phyloP scores from a whole-genome alignment of 2,329 filamentous ascomycete genomes.

The Cercospora beticola region DNA sequence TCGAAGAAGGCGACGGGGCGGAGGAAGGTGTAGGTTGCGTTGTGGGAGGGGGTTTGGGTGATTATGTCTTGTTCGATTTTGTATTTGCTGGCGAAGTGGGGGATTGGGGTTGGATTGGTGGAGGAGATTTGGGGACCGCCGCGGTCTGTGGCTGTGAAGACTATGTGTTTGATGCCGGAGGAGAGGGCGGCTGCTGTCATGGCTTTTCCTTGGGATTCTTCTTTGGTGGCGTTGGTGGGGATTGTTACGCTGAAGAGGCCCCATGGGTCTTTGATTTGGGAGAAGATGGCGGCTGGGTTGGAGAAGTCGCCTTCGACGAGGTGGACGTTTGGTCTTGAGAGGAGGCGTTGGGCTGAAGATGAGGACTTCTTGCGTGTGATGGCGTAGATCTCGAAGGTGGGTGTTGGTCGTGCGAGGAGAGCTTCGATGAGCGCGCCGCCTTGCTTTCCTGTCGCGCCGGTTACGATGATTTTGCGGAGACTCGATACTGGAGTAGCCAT shows the following conservation, averaged over 20 bases:
- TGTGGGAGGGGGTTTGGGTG: slow-evolving; percentile 36
- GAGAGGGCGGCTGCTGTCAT: slow-evolving; percentile 60
- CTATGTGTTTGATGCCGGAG: slow-evolving; percentile 58
- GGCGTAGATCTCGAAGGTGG: slow-evolving; percentile 52
- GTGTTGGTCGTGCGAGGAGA: slow-evolving; percentile 39
- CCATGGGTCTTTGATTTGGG: slow-evolving; percentile 31
- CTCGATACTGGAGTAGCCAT: slow-evolving; percentile 11
- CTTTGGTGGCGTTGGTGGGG: slow-evolving; percentile 36
- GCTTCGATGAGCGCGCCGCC: slow-evolving; percentile 47
- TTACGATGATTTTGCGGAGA: slow-evolving; percentile 40
- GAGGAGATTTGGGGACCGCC: slow-evolving; percentile 54
- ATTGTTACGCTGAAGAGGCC: slow-evolving; percentile 32
- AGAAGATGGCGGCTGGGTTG: slow-evolving; percentile 53
- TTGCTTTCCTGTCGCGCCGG: slow-evolving; percentile 50
- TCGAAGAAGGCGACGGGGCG: slow-evolving; percentile 65
- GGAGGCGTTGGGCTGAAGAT: slow-evolving; percentile 51
- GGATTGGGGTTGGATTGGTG: slow-evolving; percentile 55
- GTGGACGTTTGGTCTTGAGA: slow-evolving; percentile 48
- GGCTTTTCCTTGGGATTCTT: slow-evolving; percentile 57
- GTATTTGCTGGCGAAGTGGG: slow-evolving; percentile 63
- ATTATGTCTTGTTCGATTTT: slow-evolving; percentile 63
- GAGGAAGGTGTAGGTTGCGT: slow-evolving; percentile 62
- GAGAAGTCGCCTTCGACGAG: slow-evolving; percentile 60
- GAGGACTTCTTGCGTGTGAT: slow-evolving; percentile 60
- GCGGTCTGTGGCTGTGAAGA: slow-evolving; percentile 60